Evolutionary conservation across 2,329 filamentous ascomycete genomes (phyloP), one percentile per base, ranked within the genome.

Genomic region (Pochonia chlamydosporia): DNA sequence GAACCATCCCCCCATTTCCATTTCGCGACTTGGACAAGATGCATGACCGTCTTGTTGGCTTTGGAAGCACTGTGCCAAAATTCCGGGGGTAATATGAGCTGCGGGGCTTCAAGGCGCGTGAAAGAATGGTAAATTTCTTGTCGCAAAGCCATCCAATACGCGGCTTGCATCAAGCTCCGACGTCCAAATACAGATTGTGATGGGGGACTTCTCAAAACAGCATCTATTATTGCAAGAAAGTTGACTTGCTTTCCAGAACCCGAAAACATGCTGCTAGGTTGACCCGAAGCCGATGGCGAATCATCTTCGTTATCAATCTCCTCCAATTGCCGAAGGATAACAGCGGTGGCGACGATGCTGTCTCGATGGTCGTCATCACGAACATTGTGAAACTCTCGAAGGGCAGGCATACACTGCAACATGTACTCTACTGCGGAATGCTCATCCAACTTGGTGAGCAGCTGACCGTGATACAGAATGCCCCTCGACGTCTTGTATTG

Each of bases 61-160:
- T 58, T 62, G 0, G 66, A 66, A 0, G 66, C 63, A 2, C 56
- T 59, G 4, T 60, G 56, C 40, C 65, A 66, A 20, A 65, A 61
- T 9, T 64, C 64, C 0, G 61, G 55, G 2, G 62, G 61, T 0
- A 69, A 57, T 3, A 63, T 59, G 35, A 70, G 60, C 51, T 69
- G 65, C 0, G 67, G 67, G 1, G 66, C 58, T 10, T 69, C 63
- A 7, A 59, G 56, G 26, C 64, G 61, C 3, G 66, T 70, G 31
- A 70, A 66, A 0, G 67, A 68, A 42, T 70, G 65, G 47, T 66
- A 70, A 4, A 70, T 67, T 36, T 70, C 67, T 44, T 70, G 67
- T 24, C 67, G 46, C 18, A 70, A 56, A 3, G 67, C 67, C 59
- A 70, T 69, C 67, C 67, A 70, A 46, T 70, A 70, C 6, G 66